Conservation (phyloP, 352 stramenopile species). For the Pythium periplocum region DNA sequence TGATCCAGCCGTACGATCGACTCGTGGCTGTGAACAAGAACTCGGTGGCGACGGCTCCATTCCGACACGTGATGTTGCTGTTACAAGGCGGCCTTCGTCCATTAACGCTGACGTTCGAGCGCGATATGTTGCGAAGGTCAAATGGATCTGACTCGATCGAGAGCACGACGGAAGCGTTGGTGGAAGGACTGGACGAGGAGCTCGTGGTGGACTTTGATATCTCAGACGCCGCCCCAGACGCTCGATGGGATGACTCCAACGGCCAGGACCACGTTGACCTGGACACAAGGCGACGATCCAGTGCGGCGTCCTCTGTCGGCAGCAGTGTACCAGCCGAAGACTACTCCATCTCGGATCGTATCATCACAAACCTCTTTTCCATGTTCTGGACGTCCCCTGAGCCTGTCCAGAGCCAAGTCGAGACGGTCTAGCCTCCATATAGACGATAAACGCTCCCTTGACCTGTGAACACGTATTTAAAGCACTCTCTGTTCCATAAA, state of each 20-base stretch:
- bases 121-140: slow-evolving; percentile 12
- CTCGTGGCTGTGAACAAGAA: slow-evolving; percentile 79
- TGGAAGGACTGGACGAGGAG: background rate
- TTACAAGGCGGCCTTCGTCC: slow-evolving; percentile 74
- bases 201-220: slow-evolving; percentile 1
- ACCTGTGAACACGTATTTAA: slow-evolving; percentile 5
- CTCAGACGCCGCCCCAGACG: background rate
- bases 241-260: slow-evolving; percentile 1
- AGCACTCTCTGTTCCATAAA: background rate
- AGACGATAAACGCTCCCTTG: background rate
- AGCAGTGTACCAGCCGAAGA: slow-evolving; percentile 19
- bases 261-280: background rate
- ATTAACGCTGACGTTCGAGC: slow-evolving; percentile 72
- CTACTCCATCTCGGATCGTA: slow-evolving; percentile 63
- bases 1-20: slow-evolving; percentile 57
- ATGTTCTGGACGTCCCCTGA: slow-evolving; percentile 63
- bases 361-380: slow-evolving; percentile 84
- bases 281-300: background rate
- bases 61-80: slow-evolving; percentile 78
- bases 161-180: background rate
- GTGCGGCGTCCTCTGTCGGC: background rate
- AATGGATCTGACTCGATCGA: background rate
- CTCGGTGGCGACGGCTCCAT: slow-evolving; percentile 55
- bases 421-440: slow-evolving; percentile 15
- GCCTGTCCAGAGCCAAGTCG: slow-evolving; percentile 13